A percentile compares a stretch with the other conserved stretches of the same genome.
Conservation (phyloP, 2,329 filamentous ascomycete species). For the Periconia sp. region DNA sequence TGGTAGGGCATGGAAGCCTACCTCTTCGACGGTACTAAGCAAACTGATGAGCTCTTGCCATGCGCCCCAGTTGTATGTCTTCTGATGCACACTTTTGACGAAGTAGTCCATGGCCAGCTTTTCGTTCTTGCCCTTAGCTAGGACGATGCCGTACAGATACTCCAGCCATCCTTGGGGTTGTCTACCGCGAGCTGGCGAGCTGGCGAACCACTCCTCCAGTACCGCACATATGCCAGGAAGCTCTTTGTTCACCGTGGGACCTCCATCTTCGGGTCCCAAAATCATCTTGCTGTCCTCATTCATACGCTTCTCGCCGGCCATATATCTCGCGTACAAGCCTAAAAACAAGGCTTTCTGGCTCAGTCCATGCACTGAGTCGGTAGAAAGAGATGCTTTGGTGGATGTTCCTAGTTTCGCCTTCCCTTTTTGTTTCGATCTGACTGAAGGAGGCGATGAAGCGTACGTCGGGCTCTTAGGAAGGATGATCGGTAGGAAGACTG, state of each 20-base stretch:
- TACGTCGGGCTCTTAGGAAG: constrained; percentile 71
- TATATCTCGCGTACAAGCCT: constrained; percentile 87
- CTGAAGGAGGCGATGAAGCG: constrained; percentile 46
- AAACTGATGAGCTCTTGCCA: constrained; percentile 92
- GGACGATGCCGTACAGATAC: constrained; percentile 87
- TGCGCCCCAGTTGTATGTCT: constrained; percentile 95
- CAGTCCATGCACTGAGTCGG: constrained; percentile 56
- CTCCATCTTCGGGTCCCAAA: constrained; percentile 88
- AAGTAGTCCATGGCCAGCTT: constrained; percentile 83
- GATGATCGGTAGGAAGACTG: constrained; percentile 84
- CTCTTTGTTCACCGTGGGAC: constrained; percentile 84
- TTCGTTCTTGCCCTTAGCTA: constrained; percentile 91
- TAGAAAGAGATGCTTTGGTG: constrained; percentile 39
- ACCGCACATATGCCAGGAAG: constrained; percentile 75
- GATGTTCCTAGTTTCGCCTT: constrained; percentile 58
- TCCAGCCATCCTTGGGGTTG: constrained; percentile 91
- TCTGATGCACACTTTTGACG: constrained; percentile 84
- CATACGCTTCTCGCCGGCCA: constrained; percentile 93
- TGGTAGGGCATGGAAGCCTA: constrained; percentile 45
- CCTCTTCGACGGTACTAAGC: constrained; percentile 80
- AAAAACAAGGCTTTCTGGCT: constrained; percentile 94
- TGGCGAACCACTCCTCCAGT: constrained; percentile 80
- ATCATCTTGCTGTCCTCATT: constrained; percentile 98
- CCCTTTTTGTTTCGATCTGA: constrained; percentile 59
- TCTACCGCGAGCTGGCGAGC: constrained; percentile 62